phyloP scores from a whole-genome alignment of 306 rosid species.

The Comarum palustre region DNA sequence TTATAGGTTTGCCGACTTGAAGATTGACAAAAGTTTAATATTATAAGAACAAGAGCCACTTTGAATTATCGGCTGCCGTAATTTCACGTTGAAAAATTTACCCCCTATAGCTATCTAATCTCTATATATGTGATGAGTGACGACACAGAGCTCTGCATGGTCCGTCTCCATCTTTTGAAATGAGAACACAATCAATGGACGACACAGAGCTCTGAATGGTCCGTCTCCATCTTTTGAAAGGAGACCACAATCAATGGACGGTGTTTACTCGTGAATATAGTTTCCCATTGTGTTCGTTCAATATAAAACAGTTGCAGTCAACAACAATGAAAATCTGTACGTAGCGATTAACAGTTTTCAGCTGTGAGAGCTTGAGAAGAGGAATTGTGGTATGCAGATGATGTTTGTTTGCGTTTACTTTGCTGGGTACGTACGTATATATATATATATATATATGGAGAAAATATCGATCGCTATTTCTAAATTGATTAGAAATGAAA shows the following conservation, averaged over 20 bases:
- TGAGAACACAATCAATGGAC: conserved; percentile 1
- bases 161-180: background rate
- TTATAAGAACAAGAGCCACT: background rate
- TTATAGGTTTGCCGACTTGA: background rate
- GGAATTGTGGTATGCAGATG: background rate
- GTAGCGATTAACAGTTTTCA: no score
- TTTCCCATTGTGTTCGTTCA: no score
- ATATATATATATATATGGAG: no score
- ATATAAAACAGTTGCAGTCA: background rate
- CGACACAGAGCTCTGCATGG: background rate
- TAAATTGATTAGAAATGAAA: background rate
- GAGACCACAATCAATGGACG: background rate
- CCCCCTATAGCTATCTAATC: background rate
- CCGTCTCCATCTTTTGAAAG: background rate
- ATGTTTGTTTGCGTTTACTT: background rate
- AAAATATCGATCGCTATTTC: no score
- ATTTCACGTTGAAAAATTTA: background rate
- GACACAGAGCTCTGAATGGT: background rate
- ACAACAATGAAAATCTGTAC: background rate
- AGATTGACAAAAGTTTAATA: background rate
- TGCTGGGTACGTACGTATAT: background rate
- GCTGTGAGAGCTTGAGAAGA: background rate
- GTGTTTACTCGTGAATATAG: no score
- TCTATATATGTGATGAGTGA: background rate
- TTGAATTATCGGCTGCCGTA: background rate